Conservation (phyloP, 352 stramenopile species). For the Globisporangium paddicum region DNA sequence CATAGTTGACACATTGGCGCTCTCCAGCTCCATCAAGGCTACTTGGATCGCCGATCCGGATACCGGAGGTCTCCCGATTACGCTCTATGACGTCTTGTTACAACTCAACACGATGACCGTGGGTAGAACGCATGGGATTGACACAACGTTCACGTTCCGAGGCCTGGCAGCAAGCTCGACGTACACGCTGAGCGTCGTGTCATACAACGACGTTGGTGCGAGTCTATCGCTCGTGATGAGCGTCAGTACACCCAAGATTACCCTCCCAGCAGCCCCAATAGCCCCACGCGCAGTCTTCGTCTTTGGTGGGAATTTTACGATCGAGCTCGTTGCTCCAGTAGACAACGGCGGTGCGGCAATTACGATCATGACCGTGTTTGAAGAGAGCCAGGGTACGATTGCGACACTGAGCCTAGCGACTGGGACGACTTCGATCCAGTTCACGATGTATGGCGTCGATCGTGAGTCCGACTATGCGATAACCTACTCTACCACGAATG, state of each 20-base stretch:
- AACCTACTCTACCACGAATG: constrained; percentile 34
- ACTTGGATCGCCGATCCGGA: constrained; percentile 38
- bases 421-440: constrained; percentile 1
- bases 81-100: constrained; percentile 33
- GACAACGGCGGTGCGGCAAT: constrained; percentile 39
- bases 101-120: constrained; percentile 14
- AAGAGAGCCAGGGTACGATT: constrained; percentile 19
- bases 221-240: constrained; percentile 16
- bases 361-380: constrained; percentile 38
- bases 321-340: constrained; percentile 27
- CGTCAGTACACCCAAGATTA: constrained; percentile 21
- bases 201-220: constrained; percentile 31
- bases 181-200: constrained; percentile 28
- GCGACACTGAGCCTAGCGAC: constrained; percentile 17
- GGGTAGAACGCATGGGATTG: constrained; percentile 13
- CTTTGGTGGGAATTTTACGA: constrained; percentile 61
- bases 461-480: constrained; percentile 33
- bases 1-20: constrained; percentile 8
- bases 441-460: constrained; percentile 26
- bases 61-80: constrained; percentile 33
- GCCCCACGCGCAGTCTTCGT: constrained; percentile 25
- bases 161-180: constrained; percentile 22
- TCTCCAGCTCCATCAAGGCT: constrained; percentile 33
- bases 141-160: constrained; percentile 27
- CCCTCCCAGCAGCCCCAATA: constrained; percentile 20